Evolutionary conservation across 2,329 filamentous ascomycete species (phyloP), one percentile per base, ranked within the genome.

Genomic region (Fusarium metavorans): DNA sequence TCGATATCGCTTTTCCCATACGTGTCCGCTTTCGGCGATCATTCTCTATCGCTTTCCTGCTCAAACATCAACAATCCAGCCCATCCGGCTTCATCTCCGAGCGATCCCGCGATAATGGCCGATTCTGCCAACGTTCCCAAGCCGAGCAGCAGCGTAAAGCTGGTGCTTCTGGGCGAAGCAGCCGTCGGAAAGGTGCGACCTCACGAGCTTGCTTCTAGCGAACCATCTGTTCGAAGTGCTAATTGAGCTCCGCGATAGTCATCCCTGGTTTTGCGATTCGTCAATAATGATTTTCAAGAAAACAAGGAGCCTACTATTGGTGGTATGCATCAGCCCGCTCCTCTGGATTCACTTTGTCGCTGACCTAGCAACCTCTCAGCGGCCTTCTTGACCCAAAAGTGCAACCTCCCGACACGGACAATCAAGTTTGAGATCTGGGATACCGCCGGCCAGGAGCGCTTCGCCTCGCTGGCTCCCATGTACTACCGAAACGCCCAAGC

Each of bases 301-400:
- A 98, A 98, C 86, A 98, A 98, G 88, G 97, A 99, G 84, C 97
- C 97, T 72, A 99, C 97, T 76, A 99, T 99, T 85, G 97, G 97
- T 89, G 95, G 95, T 97, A 89, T 76, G 89, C 84, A 62, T 64
- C 74, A 58, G 61, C 68, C 54, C 41, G 48, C 39, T 20, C 34
- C 35, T 54, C 34, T n/a, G 6, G 66, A 50, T n/a, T 23, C 25
- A 67, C 68, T 20, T 11, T 20, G 52, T 63, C n/a, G 57, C 71
- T 80, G 48, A 79, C 67, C 32, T 23, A 48, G 25, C 18, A 56
- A 43, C 50, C 62, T 39, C 32, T 35, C 78, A 98, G 97, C 97
- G 81, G 97, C 97, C 75, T 99, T 99, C 87, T 88, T 99, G 76
- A 99, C 97, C 78, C 97, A 99, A 86, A 99, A 98, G 91, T 98